Conservation (phyloP, 2,329 filamentous ascomycete species). For the Pseudocercospora musae region DNA sequence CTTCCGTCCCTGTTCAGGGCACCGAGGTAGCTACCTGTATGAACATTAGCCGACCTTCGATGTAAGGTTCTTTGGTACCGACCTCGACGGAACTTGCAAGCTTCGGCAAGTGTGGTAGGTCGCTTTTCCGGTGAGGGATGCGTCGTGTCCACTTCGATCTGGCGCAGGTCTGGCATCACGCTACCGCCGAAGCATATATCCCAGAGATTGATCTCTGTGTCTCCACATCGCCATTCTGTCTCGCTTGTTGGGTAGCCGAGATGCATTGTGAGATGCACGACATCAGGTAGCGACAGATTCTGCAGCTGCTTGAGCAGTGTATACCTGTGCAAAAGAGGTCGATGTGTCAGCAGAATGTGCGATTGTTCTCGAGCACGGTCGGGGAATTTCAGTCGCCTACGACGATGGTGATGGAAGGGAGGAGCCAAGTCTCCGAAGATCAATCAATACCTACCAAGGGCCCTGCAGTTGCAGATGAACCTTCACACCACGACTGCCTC, state of each 20-base stretch:
- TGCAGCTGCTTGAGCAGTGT: constrained; percentile 12
- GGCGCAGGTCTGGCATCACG: constrained; percentile 17
- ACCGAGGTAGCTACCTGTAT: background rate
- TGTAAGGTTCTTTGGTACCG: background rate
- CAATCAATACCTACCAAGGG: background rate
- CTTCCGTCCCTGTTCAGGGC: background rate
- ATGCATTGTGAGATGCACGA: constrained; percentile 13
- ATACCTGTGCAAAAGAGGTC: constrained; percentile 12
- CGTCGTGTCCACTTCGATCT: constrained; percentile 11
- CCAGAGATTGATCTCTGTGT: constrained; percentile 9
- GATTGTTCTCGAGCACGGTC: background rate
- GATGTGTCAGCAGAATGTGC: background rate
- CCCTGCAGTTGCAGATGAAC: constrained; percentile 1
- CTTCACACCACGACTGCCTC: constrained; percentile 12
- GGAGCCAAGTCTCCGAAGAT: background rate
- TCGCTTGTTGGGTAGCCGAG: background rate
- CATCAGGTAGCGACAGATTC: constrained; percentile 16
- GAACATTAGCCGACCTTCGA: background rate
- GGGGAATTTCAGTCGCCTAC: background rate
- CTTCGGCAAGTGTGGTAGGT: constrained; percentile 1
- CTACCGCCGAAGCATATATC: constrained; percentile 21
- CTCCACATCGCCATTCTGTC: background rate
- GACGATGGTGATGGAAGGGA: background rate
- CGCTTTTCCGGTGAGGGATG: background rate
- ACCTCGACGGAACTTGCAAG: background rate